Evolutionary conservation across 345 rosid species (phyloP).

Genomic region (Brassica incana): DNA sequence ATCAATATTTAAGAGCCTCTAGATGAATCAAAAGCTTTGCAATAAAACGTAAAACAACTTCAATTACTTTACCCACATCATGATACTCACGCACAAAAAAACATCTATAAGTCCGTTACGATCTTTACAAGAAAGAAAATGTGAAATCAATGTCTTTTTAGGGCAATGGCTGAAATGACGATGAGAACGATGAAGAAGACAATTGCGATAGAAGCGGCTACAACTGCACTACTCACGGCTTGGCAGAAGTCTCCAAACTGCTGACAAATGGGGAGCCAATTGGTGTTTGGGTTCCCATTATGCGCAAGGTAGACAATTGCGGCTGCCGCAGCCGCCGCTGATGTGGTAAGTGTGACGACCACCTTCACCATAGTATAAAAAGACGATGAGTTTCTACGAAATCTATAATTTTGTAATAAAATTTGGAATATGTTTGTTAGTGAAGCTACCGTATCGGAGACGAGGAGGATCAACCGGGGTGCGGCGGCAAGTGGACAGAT

Average conservation of each 20-base stretch:
- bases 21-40: background rate
- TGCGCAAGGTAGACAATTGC: slow-evolving; percentile 82
- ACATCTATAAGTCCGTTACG: background rate
- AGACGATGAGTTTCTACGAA: background rate
- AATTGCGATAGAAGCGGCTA: slow-evolving; percentile 56
- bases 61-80: background rate
- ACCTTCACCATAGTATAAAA: slow-evolving; percentile 39
- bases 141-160: slow-evolving; percentile 42
- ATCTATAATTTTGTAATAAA: background rate
- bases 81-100: background rate
- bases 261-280: slow-evolving; percentile 78
- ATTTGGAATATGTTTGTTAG: background rate
- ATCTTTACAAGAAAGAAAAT: background rate
- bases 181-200: slow-evolving; percentile 50
- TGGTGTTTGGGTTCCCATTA: slow-evolving; percentile 69
- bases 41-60: slow-evolving; percentile 13
- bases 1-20: background rate
- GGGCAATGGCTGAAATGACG: slow-evolving; percentile 58
- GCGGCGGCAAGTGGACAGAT: slow-evolving; percentile 68
- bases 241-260: slow-evolving; percentile 87
- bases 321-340: slow-evolving; percentile 54
- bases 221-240: slow-evolving; percentile 65
- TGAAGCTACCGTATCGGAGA: slow-evolving; percentile 60
- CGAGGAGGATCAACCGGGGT: slow-evolving; percentile 59
- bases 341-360: slow-evolving; percentile 61